Evolutionary conservation across 2,329 filamentous ascomycete genomes (phyloP).

Genomic region (Dendryphion nanum): DNA sequence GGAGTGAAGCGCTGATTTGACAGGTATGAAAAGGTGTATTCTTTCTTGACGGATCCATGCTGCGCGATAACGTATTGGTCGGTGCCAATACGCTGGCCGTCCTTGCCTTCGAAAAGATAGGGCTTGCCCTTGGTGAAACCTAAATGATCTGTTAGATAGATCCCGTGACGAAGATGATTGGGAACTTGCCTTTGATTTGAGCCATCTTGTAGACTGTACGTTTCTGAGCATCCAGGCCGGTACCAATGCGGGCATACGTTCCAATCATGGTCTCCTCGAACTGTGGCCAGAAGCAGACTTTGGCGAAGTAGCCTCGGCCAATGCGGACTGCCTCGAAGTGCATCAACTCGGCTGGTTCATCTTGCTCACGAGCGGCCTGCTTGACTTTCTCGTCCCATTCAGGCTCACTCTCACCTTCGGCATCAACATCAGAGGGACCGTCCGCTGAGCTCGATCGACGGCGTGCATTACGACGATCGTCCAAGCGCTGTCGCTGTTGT

Average conservation of each 20-base stretch:
- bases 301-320: constrained; percentile 80
- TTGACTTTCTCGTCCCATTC: constrained; percentile 66
- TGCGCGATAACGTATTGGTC: constrained; percentile 81
- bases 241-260: constrained; percentile 80
- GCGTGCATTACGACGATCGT: constrained; percentile 48
- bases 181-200: constrained; percentile 71
- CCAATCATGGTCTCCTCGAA: constrained; percentile 80
- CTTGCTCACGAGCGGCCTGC: constrained; percentile 58
- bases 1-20: constrained; percentile 86
- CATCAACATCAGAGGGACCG: constrained; percentile 54
- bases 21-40: constrained; percentile 87
- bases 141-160: constrained; percentile 39
- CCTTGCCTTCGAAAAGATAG: constrained; percentile 74
- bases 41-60: constrained; percentile 78
- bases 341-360: constrained; percentile 68
- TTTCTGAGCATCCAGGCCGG: constrained; percentile 74
- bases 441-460: constrained; percentile 44
- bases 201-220: constrained; percentile 84
- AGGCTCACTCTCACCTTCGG: constrained; percentile 71
- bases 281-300: constrained; percentile 89
- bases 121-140: constrained; percentile 76
- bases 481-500: constrained; percentile 53
- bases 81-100: constrained; percentile 75
- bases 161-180: constrained; percentile 1
- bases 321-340: constrained; percentile 84